Conservation (phyloP, 306 rosid species). For the Vicia villosa region DNA sequence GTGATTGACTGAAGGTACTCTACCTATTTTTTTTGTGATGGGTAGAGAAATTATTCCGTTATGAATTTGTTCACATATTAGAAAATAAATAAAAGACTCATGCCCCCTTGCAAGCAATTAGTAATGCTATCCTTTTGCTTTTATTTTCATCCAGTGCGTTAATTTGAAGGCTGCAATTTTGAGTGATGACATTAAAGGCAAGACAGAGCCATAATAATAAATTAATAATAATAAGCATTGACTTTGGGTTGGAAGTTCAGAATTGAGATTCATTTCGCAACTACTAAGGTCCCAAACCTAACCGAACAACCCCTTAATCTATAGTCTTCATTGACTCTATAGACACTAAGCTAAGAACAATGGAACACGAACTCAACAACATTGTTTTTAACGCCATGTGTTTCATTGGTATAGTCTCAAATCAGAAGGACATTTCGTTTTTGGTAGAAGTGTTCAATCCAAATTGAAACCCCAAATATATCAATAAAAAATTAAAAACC, state of each 20-base stretch:
- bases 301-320: background rate
- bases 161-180: too few relatives aligned
- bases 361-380: background rate
- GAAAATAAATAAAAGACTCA: too few relatives aligned
- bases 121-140: background rate
- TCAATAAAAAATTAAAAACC: too few relatives aligned
- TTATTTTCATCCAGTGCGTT: background rate
- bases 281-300: background rate
- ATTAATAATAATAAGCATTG: background rate
- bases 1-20: too few relatives aligned
- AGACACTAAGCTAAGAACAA: background rate
- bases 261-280: background rate
- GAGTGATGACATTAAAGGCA: background rate
- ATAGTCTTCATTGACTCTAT: background rate
- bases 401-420: too few relatives aligned
- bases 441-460: too few relatives aligned
- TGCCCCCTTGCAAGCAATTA: background rate
- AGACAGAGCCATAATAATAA: background rate
- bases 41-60: too few relatives aligned
- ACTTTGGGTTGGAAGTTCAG: too few relatives aligned
- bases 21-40: too few relatives aligned
- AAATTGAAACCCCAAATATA: too few relatives aligned
- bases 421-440: too few relatives aligned
- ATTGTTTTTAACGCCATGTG: background rate
- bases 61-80: too few relatives aligned